Evolutionary conservation across 805 yeast genomes (phyloP), one percentile per base, ranked within the genome.

Genomic region (Ogataea wickerhamii): DNA sequence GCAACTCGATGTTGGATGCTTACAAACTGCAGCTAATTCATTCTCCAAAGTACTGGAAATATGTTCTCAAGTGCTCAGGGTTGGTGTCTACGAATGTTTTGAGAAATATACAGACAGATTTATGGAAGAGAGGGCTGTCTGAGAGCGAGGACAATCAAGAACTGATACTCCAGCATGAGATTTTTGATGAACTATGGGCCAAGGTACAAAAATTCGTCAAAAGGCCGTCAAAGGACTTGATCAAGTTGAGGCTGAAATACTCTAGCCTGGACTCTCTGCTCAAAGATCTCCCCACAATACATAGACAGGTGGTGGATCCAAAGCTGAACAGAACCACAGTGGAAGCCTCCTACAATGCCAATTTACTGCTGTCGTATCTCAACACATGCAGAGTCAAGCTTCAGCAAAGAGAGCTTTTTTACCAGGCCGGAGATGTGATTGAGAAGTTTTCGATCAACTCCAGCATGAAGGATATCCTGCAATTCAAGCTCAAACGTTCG

Each of bases 381-480:
- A 46, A 47, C 24, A 30, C 29, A 8, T 56, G 56, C 34, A 40
- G 56, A 20, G 32, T 40, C 16, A 43, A 47, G 34, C 41, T 56
- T 11, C 52, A 49, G 24, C 35, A 40, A 33, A 33, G 42, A 17
- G 44, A 46, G 3, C 41, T 40, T 14, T 60, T 52, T 26, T 50
- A 56, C 31, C 52, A 56, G 34, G 61, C 64, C 3, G 56, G 52
- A 22, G 46, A 42, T 7, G 6, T 63, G 29, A 49, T 63, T 21
- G 48, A 55, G 17, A 40, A 38, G n/a, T 60, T 56, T 38, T 42
- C 58, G 5, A 34, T 50, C n/a, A 49, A 52, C 42, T 18, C 25
- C 5, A 33, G 41, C 5, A 53, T 56, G 56, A 48, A 44, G 35
- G 32, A 34, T 6, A 29, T 32, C 14, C 45, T 58, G 17, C 19